Evolutionary conservation across 441 rosid genomes (phyloP).

Genomic region (Gossypium laxum): DNA sequence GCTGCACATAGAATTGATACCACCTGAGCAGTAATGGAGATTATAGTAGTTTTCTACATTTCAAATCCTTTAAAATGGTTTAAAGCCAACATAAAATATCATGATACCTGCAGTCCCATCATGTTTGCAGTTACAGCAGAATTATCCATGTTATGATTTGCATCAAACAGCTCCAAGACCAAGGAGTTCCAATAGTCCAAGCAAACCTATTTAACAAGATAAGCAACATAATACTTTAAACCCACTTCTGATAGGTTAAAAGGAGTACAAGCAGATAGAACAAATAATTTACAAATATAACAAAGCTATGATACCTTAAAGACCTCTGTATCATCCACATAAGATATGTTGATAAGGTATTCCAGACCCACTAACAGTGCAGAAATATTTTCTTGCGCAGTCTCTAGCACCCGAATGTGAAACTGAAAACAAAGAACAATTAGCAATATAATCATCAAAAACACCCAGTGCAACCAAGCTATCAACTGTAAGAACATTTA

Average conservation of each 20-base stretch:
- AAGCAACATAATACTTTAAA: neutral
- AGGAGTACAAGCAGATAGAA: slow-evolving; percentile 1
- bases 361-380: slow-evolving; percentile 75
- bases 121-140: slow-evolving; percentile 63
- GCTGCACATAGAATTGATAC: neutral
- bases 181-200: slow-evolving; percentile 94
- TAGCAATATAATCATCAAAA: slow-evolving; percentile 1
- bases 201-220: slow-evolving; percentile 62
- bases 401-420: slow-evolving; percentile 82
- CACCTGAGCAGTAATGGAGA: neutral
- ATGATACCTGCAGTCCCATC: slow-evolving; percentile 80
- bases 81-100: neutral
- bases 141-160: slow-evolving; percentile 74
- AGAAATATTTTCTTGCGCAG: slow-evolving; percentile 56
- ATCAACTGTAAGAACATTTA: neutral
- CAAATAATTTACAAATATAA: neutral
- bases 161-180: slow-evolving; percentile 85
- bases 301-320: slow-evolving; percentile 54
- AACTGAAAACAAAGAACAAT: slow-evolving; percentile 32
- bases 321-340: slow-evolving; percentile 98
- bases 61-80: neutral
- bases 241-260: neutral
- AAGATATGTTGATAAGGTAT: slow-evolving; percentile 79
- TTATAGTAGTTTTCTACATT: neutral
- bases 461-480: neutral